These are phyloP conservation scores for Rhynchospora pubera DNA, from an alignment of 176 grass and related monocot genomes.

Conservation along the genomic window DNA sequence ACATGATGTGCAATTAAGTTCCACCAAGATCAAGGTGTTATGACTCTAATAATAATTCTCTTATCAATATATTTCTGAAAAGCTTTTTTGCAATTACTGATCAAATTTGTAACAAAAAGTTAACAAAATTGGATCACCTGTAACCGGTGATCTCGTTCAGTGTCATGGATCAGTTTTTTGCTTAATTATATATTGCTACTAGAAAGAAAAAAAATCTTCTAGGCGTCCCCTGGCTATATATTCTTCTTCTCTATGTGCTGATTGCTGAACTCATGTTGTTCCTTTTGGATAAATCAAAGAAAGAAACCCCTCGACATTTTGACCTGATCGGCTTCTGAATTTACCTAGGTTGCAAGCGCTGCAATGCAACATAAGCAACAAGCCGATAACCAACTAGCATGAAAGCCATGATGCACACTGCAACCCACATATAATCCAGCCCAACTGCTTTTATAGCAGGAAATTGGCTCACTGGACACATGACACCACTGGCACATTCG, in stretches of 20 bases:
- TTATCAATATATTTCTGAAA: constrained; percentile 6
- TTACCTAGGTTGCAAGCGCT: constrained; percentile 62
- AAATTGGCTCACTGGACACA: constrained; percentile 62
- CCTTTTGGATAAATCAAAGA: not conserved
- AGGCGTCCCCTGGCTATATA: not conserved
- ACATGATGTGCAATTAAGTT: not conserved
- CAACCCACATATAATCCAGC: constrained; percentile 67
- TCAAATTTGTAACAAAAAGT: not conserved
- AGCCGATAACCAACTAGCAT: constrained; percentile 84
- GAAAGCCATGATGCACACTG: constrained; percentile 87
- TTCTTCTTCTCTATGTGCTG: not conserved
- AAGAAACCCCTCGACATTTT: not conserved
- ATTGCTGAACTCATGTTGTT: not conserved
- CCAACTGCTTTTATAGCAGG: constrained; percentile 84
- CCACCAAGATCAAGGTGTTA: not conserved
- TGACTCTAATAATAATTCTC: not conserved
- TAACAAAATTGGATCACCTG: not conserved
- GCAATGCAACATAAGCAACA: constrained; percentile 70
- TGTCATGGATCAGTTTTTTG: not conserved
- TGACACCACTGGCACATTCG: constrained; percentile 34
- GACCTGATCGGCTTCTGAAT: not conserved
- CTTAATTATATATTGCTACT: not conserved
- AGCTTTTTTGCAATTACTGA: not conserved
- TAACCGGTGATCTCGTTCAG: not conserved
- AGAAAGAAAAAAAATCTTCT: not conserved